Conservation (phyloP, 2,329 filamentous ascomycete species). For the Pseudocercospora pini-densiflorae region DNA sequence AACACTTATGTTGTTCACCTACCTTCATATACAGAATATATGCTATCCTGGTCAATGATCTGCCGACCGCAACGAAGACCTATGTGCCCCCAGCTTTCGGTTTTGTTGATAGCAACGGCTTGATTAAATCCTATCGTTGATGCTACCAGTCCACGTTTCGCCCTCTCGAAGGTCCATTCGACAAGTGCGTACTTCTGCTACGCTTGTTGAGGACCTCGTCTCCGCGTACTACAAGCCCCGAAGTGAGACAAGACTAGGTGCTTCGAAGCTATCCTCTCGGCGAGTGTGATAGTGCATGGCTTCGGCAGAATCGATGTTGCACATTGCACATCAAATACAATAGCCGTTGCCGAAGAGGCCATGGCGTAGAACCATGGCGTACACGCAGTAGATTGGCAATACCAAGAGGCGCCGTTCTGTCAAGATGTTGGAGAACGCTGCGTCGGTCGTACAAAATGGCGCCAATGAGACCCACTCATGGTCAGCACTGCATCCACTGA, state of each 20-base stretch:
- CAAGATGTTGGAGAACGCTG: background rate
- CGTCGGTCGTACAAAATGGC: background rate
- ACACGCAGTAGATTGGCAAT: background rate
- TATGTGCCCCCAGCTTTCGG: background rate
- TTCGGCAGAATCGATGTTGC: background rate
- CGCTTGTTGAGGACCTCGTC: background rate
- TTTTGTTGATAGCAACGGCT: too few relatives aligned
- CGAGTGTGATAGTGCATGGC: background rate
- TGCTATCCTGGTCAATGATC: background rate
- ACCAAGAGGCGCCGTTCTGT: background rate
- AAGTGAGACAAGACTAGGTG: background rate
- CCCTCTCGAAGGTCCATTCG: background rate
- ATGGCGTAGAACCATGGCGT: background rate
- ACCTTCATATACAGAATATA: background rate
- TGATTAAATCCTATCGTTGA: background rate
- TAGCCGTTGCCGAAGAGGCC: background rate
- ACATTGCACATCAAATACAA: background rate
- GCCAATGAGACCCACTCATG: background rate
- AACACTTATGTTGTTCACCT: background rate
- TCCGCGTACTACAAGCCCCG: background rate
- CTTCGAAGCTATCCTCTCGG: background rate
- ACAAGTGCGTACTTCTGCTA: background rate
- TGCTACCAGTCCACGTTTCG: background rate
- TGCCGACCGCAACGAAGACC: background rate
- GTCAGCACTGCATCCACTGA: background rate